phyloP scores from a whole-genome alignment of 129 eudicot genomes.

The Helichrysum umbraculigerum region DNA sequence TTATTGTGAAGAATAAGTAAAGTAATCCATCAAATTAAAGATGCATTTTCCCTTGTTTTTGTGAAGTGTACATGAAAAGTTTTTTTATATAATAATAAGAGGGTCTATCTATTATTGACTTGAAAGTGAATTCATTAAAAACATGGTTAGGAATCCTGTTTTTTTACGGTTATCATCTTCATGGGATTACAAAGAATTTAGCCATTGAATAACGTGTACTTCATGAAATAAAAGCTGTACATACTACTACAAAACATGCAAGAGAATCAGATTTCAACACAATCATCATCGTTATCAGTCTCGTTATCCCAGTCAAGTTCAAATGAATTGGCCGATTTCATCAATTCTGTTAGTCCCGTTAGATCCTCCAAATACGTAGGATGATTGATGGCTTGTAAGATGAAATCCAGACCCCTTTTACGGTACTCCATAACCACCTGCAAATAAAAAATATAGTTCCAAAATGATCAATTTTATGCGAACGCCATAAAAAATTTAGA shows the following conservation, averaged over 20 bases:
- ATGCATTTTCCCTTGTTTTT: neutral
- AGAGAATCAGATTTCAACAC: slow-evolving; percentile 57
- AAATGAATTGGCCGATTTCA: slow-evolving; percentile 73
- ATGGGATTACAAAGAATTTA: slow-evolving; percentile 2
- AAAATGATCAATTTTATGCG: neutral
- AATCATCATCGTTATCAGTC: slow-evolving; percentile 61
- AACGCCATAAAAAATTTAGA: neutral
- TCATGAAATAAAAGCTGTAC: neutral
- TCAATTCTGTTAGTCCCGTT: slow-evolving; percentile 88
- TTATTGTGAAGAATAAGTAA: no score
- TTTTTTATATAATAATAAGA: neutral
- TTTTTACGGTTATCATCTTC: slow-evolving; percentile 21
- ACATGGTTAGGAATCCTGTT: slow-evolving; percentile 14
- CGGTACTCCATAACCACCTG: slow-evolving; percentile 83
- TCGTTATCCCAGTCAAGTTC: slow-evolving; percentile 78
- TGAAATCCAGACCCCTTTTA: slow-evolving; percentile 67
- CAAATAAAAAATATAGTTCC: neutral
- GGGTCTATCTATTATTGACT: neutral
- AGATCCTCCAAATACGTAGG: slow-evolving; percentile 95
- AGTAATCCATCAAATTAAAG: no score
- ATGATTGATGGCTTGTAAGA: slow-evolving; percentile 82
- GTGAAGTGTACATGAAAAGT: neutral
- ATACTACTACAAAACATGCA: neutral
- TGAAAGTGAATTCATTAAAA: slow-evolving; percentile 7
- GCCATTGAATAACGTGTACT: neutral